Base-by-base conservation (phyloP, 768 basidiomycete genomes). In the Boletus reticulatus region DNA sequence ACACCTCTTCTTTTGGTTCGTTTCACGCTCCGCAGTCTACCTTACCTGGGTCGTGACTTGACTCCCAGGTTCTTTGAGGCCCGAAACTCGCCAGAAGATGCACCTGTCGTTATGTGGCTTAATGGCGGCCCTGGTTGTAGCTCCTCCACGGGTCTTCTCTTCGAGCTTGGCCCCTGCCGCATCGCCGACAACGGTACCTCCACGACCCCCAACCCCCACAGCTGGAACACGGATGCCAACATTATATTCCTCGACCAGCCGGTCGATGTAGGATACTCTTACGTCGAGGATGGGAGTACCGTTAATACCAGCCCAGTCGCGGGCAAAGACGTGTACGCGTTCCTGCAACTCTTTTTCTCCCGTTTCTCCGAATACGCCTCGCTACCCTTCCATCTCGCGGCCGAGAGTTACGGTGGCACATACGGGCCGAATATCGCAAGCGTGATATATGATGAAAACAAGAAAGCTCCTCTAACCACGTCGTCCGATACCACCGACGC, bases 71-170 rank as follows among this genome's bases (percentile, higher is more conserved):
- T 92, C 80, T 94, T 98, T 62, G 95, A 97, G 73, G 84, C 89
- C 1, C 80, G 94, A 36, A 76, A 73, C 51, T 78, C 82, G 17
- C 94, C 96, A 0, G 73, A 80, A 48, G 77, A 83, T 50, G 93
- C 89, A 7, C 95, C 94, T 5, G 79, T 98, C 3, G 79, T 95
- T 10, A 77, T 97, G 45, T 97, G 95, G 95, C 76, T 92, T n/a
- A 92, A 92, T 60, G 91, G 91, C 34, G 87, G 88, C 13, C 85
- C 84, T 20, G 82, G 85, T 10, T 85, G 84, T 73, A 85, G 83
- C 52, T 88, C 85, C 9, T 84, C 86, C 11, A 89, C 91, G 1
- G 95, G 95, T 11, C 81, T 97, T 22, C 77, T 98, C 16, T 92
- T 96, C 62, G 94, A 98, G 67, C 84, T 96, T 20, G 96, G 96